A percentile compares a stretch with the other conserved stretches of the same genome.
phyloP scores from a whole-genome alignment of 352 stramenopile species.

The Pythium brachiatum region DNA sequence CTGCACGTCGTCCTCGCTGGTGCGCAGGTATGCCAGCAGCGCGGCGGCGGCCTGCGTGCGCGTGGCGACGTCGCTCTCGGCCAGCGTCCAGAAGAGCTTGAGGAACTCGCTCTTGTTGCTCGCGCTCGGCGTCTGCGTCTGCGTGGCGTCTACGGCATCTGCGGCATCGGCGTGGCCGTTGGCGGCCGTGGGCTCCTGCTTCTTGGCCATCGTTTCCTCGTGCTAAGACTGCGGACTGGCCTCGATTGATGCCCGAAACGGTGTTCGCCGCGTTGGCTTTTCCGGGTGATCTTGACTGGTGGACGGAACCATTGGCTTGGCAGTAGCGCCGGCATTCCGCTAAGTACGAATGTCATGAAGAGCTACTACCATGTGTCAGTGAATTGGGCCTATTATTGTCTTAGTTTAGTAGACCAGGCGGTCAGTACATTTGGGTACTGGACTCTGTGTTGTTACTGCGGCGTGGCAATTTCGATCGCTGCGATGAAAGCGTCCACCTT shows the following conservation, averaged over 20 bases:
- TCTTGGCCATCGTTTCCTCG: conserved; percentile 23
- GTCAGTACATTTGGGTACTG: conserved; percentile 17
- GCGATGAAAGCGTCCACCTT: conserved; percentile 65
- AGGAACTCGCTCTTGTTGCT: conserved; percentile 66
- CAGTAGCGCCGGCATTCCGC: neutral
- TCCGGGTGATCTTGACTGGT: conserved; percentile 29
- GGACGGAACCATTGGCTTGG: conserved; percentile 24
- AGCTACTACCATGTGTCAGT: conserved; percentile 11
- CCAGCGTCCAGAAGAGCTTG: conserved; percentile 87
- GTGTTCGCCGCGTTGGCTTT: conserved; percentile 11
- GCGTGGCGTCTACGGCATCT: neutral
- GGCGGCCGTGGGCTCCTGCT: conserved; percentile 6
- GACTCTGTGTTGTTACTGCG: conserved; percentile 13
- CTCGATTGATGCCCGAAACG: conserved; percentile 24
- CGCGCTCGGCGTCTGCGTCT: conserved; percentile 7
- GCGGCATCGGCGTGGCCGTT: conserved; percentile 6
- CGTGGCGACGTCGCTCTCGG: conserved; percentile 62
- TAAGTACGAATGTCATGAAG: conserved; percentile 20
- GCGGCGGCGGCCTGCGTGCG: conserved; percentile 59
- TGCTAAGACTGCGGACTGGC: conserved; percentile 1
- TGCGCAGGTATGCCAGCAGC: conserved; percentile 45
- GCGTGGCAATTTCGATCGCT: conserved; percentile 40
- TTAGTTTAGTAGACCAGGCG: neutral
- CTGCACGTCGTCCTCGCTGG: conserved; percentile 50
- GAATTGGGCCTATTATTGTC: neutral